Evolutionary conservation across 2,329 filamentous ascomycete species (phyloP), one percentile per base, ranked within the genome.

Genomic region (Ustilaginoidea virens): DNA sequence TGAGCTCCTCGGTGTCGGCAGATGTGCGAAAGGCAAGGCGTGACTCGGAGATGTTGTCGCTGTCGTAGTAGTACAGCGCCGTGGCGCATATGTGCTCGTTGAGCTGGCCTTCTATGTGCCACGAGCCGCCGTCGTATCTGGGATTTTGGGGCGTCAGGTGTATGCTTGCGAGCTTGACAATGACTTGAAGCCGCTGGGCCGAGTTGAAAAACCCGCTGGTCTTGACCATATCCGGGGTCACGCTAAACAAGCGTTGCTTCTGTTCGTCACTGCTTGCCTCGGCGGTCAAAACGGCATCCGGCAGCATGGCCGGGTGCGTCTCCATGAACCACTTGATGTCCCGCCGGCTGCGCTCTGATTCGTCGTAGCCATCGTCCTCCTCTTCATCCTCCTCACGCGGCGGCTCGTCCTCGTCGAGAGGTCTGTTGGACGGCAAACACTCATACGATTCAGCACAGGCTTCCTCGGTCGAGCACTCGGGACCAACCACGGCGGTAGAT

Each of bases 11-110:
- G n/a, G 26, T 16, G 17, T 57, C 41, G 10, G 55, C 41, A 1
- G 41, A 33, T 11, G 62, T 63, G 7, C 53, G 61, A 41, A 77
- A 73, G 4, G 51, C 48, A 4, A 78, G 54, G 4, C 39, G 41
- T 27, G 56, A 59, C 2, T 63, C 54, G 1, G 63, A 64, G 28
- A 77, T 63, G 44, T 80, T 80, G 0, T 71, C 60, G 25, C 45
- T 52, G 34, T 74, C 66, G 38, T 69, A 69, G 45, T 74, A 73
- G 47, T 72, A 74, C 12, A 79, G 51, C 0, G 72, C 66, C 0
- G 70, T 72, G 0, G 70, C 70, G 37, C 61, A 63, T 21, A 80
- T 75, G 36, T 65, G 66, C 45, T 80, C 74, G 39, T 79, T 78
- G 6, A 60, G 37, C 35, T 54, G 52, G 12, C 68, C 66, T 36